Conservation (phyloP, 768 basidiomycete genomes). For the Russula vinacea region DNA sequence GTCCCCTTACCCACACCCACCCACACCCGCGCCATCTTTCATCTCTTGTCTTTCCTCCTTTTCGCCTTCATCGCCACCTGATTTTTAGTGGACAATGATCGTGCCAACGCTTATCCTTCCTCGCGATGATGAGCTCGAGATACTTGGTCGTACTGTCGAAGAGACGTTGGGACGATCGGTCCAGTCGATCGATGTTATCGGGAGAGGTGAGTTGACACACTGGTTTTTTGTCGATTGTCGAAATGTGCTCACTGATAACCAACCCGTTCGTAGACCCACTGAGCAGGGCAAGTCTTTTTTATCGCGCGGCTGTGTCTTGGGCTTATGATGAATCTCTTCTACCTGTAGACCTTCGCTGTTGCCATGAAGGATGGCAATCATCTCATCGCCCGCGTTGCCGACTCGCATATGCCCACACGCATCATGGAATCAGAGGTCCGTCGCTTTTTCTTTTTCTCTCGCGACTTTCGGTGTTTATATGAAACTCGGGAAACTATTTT, state of each 20-base stretch:
- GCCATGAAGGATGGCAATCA: slow-evolving; percentile 30
- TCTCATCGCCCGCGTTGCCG: slow-evolving; percentile 30
- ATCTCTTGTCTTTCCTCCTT: background rate
- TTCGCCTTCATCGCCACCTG: background rate
- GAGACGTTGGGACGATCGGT: slow-evolving; percentile 25
- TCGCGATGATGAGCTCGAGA: slow-evolving; percentile 29
- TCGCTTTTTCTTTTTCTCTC: background rate
- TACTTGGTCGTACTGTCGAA: slow-evolving; percentile 29
- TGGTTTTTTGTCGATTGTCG: too few species aligned
- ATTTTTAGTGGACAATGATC: slow-evolving; percentile 2
- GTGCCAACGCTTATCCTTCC: slow-evolving; percentile 19
- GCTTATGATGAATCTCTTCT: slow-evolving; percentile 10
- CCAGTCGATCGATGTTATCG: slow-evolving; percentile 31
- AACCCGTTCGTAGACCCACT: slow-evolving; percentile 11
- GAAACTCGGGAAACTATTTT: background rate
- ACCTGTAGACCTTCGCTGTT: slow-evolving; percentile 31
- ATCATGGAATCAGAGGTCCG: slow-evolving; percentile 32
- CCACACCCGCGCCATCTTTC: too few species aligned
- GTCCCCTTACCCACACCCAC: background rate
- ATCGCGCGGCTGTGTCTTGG: background rate
- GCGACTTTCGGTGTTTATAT: too few species aligned
- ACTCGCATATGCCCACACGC: slow-evolving; percentile 22
- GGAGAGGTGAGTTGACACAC: slow-evolving; percentile 29
- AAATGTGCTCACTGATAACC: too few species aligned
- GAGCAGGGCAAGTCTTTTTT: slow-evolving; percentile 17